phyloP scores from a whole-genome alignment of 164 flowering plant genomes.

The Kingdonia uniflora region DNA sequence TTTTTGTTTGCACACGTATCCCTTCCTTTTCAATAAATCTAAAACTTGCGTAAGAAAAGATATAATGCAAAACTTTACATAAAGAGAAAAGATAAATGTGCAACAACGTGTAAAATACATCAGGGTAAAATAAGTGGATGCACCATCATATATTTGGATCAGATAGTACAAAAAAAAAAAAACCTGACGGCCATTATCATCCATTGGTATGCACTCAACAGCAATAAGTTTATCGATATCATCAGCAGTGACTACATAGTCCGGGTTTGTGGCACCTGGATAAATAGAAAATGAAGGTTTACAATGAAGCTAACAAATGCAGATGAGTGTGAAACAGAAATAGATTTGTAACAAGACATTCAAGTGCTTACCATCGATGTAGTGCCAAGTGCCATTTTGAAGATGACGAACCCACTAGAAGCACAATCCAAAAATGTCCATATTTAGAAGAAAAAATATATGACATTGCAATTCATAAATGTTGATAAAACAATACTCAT shows the following conservation, averaged over 20 bases:
- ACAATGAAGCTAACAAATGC: not conserved
- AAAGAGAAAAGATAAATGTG: too few relatives aligned
- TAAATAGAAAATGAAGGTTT: slow-evolving; percentile 3
- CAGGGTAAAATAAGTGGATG: too few relatives aligned
- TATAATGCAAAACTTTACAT: too few relatives aligned
- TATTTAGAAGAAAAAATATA: not conserved
- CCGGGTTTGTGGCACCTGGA: slow-evolving; percentile 93
- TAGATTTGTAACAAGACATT: not conserved
- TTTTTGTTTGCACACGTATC: too few relatives aligned
- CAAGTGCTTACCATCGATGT: slow-evolving; percentile 64
- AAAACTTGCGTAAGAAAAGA: too few relatives aligned
- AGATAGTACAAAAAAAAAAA: slow-evolving; percentile 1
- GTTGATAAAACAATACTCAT: not conserved
- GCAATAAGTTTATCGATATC: slow-evolving; percentile 90
- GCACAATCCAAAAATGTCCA: slow-evolving; percentile 11
- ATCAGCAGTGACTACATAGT: slow-evolving; percentile 91
- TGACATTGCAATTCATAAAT: slow-evolving; percentile 3
- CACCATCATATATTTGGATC: slow-evolving; percentile 1
- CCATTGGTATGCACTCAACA: slow-evolving; percentile 96
- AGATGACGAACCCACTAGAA: slow-evolving; percentile 94
- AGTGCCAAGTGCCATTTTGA: slow-evolving; percentile 79
- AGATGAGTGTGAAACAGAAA: not conserved
- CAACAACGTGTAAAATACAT: too few relatives aligned
- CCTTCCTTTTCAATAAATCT: too few relatives aligned
- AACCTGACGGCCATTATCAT: slow-evolving; percentile 84